Evolutionary conservation across 2,329 filamentous ascomycete species (phyloP).

Genomic region (Biscogniauxia marginata): DNA sequence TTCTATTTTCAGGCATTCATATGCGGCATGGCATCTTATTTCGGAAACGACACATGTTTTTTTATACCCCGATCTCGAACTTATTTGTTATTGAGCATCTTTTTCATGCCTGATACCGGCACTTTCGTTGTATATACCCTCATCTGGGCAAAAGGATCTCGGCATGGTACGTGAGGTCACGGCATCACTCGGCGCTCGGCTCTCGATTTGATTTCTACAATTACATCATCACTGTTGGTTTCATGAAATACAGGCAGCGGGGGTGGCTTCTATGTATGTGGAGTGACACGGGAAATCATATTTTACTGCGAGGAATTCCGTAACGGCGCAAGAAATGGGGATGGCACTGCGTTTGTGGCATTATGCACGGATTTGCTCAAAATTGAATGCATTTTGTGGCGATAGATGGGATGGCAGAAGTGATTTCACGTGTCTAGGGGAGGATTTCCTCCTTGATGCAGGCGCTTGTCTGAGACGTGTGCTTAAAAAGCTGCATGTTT

Average conservation of each 20-base stretch:
- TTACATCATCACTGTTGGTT: constrained; percentile 11
- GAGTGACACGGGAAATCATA: constrained; percentile 7
- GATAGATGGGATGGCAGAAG: constrained; percentile 16
- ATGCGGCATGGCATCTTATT: constrained; percentile 4
- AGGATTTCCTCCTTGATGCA: constrained; percentile 8
- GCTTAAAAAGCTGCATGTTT: background rate
- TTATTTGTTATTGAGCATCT: constrained; percentile 12
- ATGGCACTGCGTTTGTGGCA: constrained; percentile 3
- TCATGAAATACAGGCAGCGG: constrained; percentile 13
- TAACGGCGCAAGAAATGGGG: constrained; percentile 15
- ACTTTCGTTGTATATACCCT: constrained; percentile 34
- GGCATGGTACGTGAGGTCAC: constrained; percentile 26
- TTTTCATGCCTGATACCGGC: constrained; percentile 12
- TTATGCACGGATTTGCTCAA: constrained; percentile 12
- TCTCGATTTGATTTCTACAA: constrained; percentile 20
- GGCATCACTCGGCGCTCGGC: constrained; percentile 33
- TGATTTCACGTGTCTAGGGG: background rate
- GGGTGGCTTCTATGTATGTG: constrained; percentile 12
- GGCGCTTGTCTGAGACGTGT: constrained; percentile 9
- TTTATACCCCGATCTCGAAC: constrained; percentile 22
- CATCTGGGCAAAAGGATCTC: constrained; percentile 29
- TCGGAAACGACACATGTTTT: constrained; percentile 1
- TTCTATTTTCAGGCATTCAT: constrained; percentile 13
- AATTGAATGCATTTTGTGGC: constrained; percentile 14
- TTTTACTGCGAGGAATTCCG: constrained; percentile 4